phyloP scores from a whole-genome alignment of 2,329 filamentous ascomycete species.

The Apiospora aurea region DNA sequence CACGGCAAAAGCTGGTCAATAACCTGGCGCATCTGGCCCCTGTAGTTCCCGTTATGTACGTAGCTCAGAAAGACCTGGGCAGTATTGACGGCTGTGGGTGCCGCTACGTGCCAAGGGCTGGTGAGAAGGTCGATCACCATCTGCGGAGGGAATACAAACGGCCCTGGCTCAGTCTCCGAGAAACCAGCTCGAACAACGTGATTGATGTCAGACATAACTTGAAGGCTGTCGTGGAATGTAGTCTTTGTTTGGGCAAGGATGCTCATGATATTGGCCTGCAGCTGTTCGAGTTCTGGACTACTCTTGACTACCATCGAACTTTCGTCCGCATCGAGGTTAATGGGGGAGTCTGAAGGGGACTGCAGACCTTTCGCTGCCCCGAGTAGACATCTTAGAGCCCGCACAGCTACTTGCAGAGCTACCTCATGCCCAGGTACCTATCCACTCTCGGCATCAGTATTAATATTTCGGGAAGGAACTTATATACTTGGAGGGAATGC shows the following conservation, averaged over 20 bases:
- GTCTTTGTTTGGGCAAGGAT: conserved; percentile 53
- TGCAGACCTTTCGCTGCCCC: conserved; percentile 78
- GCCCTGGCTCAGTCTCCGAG: conserved; percentile 74
- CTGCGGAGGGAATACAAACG: conserved; percentile 75
- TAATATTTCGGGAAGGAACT: too few species aligned
- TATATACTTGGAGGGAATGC: too few species aligned
- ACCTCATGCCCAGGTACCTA: conserved; percentile 46
- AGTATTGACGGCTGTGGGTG: conserved; percentile 74
- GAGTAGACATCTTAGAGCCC: conserved; percentile 71
- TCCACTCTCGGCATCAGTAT: too few species aligned
- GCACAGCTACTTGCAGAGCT: conserved; percentile 56
- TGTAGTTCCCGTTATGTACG: conserved; percentile 53
- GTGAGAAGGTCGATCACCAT: conserved; percentile 73
- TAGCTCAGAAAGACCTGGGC: conserved; percentile 75
- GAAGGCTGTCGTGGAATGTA: conserved; percentile 63
- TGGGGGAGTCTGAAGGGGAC: conserved; percentile 68
- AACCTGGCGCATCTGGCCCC: conserved; percentile 52
- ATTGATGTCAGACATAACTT: conserved; percentile 71
- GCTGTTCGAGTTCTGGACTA: conserved; percentile 34
- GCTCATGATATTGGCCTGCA: conserved; percentile 56
- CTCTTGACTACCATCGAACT: conserved; percentile 25
- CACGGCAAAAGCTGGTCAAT: conserved; percentile 64
- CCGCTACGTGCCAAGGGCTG: conserved; percentile 64
- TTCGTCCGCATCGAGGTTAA: conserved; percentile 69
- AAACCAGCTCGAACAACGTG: conserved; percentile 77